Evolutionary conservation across 2,329 filamentous ascomycete species (phyloP), one percentile per base, ranked within the genome.

Genomic region (Rachicladosporium sp.): DNA sequence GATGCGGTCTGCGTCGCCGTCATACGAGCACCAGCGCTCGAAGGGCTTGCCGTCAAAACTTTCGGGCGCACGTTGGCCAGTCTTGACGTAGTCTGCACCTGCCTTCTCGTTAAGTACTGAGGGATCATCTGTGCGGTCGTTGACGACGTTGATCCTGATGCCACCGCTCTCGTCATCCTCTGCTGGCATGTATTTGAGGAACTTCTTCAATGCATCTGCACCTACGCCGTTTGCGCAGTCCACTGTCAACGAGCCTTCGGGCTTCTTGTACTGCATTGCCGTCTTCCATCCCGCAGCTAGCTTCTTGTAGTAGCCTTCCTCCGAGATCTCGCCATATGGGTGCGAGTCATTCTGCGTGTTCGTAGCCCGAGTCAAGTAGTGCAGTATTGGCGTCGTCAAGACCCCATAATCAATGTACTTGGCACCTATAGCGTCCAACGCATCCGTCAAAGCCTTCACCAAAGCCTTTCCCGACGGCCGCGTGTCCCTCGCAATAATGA

Each of bases 201-300:
- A 71, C 61, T 94, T 85, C 46, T 71, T 70, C 50, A 98, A 68
- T 67, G 95, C 94, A 31, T 89, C 88, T 2, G 86, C 91, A 51
- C 91, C 91, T 43, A 98, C 87, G 53, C 91, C 91, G 56, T 98
- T 98, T 54, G 91, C 91, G 60, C 89, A 94, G 62, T 98, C 91
- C 10, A 98, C 86, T 5, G 78, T 84, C 47, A 98, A 68, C 41
- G 73, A 64, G 4, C 87, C 87, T 37, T 74, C 68, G 32, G 86
- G 70, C 60, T 80, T 88, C 52, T 78, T 78, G 47, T 82, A 78
- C 50, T 78, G 77, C 64, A 95, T 80, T 40, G 89, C 83, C 46
- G 76, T 78, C 58, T 82, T 81, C 65, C 95, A 95, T 13, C 91
- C 88, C 43, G 76, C 72, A 31, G 77, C 74, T 39, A 95, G 74